Conservation (phyloP, 352 stramenopile species). For the Phytophthora podocarpi region DNA sequence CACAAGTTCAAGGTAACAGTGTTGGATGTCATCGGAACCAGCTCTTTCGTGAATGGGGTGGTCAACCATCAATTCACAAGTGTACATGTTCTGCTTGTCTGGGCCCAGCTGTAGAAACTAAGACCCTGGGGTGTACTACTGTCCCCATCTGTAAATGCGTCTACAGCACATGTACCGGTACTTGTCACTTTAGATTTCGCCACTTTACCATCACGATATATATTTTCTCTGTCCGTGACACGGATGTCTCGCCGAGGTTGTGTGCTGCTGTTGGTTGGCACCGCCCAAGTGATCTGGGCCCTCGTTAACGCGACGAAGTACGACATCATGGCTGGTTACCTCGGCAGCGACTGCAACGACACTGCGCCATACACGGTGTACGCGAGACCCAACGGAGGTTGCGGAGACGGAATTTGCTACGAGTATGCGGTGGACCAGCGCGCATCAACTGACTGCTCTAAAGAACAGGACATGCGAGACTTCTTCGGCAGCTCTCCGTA, state of each 20-base stretch:
- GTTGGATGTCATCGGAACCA: no score
- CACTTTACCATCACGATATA: neutral
- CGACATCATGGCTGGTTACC: slow-evolving; percentile 2
- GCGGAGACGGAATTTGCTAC: slow-evolving; percentile 3
- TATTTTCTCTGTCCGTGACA: neutral
- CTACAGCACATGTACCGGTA: no score
- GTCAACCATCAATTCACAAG: no score
- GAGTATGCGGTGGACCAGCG: neutral
- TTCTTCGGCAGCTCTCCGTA: slow-evolving; percentile 7
- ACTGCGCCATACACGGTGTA: slow-evolving; percentile 7
- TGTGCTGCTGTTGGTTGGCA: neutral
- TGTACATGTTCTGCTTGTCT: no score
- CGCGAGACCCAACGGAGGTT: slow-evolving; percentile 2
- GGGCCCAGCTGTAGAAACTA: no score
- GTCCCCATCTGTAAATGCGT: no score
- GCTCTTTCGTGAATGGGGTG: no score
- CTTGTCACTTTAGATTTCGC: neutral
- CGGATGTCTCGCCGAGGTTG: neutral
- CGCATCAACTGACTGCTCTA: slow-evolving; percentile 3
- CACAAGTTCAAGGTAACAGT: no score
- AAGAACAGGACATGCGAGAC: slow-evolving; percentile 4
- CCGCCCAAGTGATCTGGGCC: no score
- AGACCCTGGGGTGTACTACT: no score
- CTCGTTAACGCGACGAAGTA: neutral
- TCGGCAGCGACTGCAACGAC: neutral